These are phyloP conservation scores for Vanrija pseudolonga DNA, from an alignment of 1,284 basidiomycete genomes.

Conservation along the genomic window DNA sequence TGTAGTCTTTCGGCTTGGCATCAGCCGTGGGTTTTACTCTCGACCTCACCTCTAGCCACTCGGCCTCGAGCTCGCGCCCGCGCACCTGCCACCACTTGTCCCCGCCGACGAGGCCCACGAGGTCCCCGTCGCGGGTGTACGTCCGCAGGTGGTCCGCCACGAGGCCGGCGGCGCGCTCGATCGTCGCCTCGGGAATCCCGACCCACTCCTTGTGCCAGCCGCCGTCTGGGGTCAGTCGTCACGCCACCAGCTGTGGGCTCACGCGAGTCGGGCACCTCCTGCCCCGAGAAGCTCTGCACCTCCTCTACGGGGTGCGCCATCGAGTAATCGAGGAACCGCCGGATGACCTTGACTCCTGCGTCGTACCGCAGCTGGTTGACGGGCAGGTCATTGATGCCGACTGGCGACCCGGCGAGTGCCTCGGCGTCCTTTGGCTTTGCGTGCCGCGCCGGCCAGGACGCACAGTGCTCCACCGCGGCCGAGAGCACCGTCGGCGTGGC, in stretches of 20 bases:
- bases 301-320: slow-evolving; percentile 47
- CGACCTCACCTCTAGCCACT: slow-evolving; percentile 68
- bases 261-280: slow-evolving; percentile 43
- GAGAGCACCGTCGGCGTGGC: slow-evolving; percentile 44
- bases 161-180: slow-evolving; percentile 42
- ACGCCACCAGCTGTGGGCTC: slow-evolving; percentile 7
- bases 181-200: slow-evolving; percentile 37
- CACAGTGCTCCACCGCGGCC: slow-evolving; percentile 40
- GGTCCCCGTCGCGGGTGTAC: slow-evolving; percentile 34
- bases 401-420: neutral
- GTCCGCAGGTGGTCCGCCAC: slow-evolving; percentile 41
- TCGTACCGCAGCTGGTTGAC: slow-evolving; percentile 45
- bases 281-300: slow-evolving; percentile 50
- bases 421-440: neutral
- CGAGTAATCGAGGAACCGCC: slow-evolving; percentile 41
- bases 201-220: slow-evolving; percentile 42
- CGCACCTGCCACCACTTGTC: slow-evolving; percentile 93
- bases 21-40: too few species aligned
- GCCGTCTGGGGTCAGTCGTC: neutral
- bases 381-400: slow-evolving; percentile 17
- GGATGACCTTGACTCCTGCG: slow-evolving; percentile 42
- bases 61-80: slow-evolving; percentile 68
- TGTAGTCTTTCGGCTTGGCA: neutral
- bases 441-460: slow-evolving; percentile 24
- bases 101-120: slow-evolving; percentile 62